Base-by-base conservation (phyloP, 805 yeast species). In the Pichia eremophila region DNA sequence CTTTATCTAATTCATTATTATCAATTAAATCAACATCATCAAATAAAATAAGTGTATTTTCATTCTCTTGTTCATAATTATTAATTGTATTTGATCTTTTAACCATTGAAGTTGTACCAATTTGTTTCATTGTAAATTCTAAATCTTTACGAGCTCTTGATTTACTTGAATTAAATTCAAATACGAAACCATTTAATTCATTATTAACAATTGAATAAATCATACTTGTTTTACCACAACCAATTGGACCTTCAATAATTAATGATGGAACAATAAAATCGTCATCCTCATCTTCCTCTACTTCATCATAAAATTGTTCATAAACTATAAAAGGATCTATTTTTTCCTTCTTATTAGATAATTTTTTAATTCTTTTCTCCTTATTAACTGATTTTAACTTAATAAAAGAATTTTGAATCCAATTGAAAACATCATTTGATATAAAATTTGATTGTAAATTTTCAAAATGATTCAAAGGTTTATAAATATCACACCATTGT, bases 21-120 rank as follows among this genome's bases (percentile, higher is more conserved):
- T 83, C 87, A 18, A 90, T 61, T 11, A 86, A 69, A 60, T 91
- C 96, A 39, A 85, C 90, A 57, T 91, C 96, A 55, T 90, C 96
- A 48, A 91, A 71, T 34, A 93, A 63, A 5, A 93, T 81, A 7
- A 88, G 67, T 8, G 91, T 89, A 49, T 78, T 73, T 40, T 56
- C 56, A 19, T 44, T 38, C 14, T 2, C 5, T 29, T 29, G 3
- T 8, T 5, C 5, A 10, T 7, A 35, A 63, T 63, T 27, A 40
- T 43, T 12, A n/a, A n/a, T n/a, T n/a, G n/a, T n/a, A n/a, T 53
- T 43, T 8, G 39, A 12, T 18, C 29, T 68, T 53, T 83, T 86
- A 2, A 91, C 90, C 42, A 84, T 68, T 50, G 87, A 88, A 0
- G 95, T 84, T 5, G 96, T 90, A 47, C 91, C 80, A 46, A 89